These are phyloP conservation scores for Mycena sp. DNA, from an alignment of 1,284 basidiomycete species.

Conservation along the genomic window DNA sequence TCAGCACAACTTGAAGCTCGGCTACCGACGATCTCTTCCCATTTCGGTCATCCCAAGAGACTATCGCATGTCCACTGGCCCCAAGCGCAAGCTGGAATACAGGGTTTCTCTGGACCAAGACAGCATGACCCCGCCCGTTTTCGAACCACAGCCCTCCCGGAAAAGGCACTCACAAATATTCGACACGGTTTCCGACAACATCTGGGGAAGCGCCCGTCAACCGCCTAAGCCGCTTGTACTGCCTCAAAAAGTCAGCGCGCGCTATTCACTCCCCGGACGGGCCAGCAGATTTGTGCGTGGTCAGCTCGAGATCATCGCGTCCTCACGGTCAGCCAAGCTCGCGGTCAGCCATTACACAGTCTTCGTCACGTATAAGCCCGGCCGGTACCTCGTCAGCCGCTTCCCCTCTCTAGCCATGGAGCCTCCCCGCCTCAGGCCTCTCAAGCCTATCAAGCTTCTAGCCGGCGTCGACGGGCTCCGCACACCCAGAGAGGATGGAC, in stretches of 20 bases:
- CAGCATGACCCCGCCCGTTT: background rate
- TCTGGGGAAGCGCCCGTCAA: background rate
- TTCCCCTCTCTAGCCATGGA: background rate
- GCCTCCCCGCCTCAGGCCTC: conserved; percentile 5
- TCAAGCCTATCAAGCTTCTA: conserved; percentile 10
- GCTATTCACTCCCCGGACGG: background rate
- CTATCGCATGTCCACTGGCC: background rate
- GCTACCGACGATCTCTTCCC: conserved; percentile 21
- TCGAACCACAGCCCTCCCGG: background rate
- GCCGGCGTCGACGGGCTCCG: background rate
- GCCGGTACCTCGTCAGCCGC: conserved; percentile 6
- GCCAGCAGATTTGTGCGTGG: conserved; percentile 5
- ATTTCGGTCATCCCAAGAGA: background rate
- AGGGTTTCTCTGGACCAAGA: conserved; percentile 3
- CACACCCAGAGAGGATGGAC: background rate
- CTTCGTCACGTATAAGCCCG: too few relatives aligned
- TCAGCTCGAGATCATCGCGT: background rate
- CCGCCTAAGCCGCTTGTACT: conserved; percentile 24
- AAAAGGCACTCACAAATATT: background rate
- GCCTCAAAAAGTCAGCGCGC: conserved; percentile 14
- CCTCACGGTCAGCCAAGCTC: conserved; percentile 2
- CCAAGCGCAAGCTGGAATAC: background rate
- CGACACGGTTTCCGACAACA: background rate
- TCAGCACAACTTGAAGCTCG: conserved; percentile 2
- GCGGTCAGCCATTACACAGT: too few relatives aligned